These are phyloP conservation scores for Hondaea fermentalgiana DNA, from an alignment of 108 stramenopile species.

Conservation along the genomic window DNA sequence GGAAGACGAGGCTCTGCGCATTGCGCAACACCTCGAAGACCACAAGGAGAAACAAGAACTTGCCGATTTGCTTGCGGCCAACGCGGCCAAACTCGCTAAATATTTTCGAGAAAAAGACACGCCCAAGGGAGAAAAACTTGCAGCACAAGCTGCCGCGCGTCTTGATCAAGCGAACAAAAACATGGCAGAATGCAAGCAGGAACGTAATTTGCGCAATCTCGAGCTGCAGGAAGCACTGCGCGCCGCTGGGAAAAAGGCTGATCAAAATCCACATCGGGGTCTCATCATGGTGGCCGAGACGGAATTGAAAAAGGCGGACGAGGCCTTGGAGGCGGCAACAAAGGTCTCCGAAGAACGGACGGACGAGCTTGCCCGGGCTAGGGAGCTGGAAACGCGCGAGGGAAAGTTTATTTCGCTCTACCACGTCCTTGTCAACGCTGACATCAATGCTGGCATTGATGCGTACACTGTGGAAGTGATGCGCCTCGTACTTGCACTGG, in stretches of 20 bases:
- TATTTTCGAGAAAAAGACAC: not conserved
- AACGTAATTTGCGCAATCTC: not conserved
- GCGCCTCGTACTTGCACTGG: not conserved
- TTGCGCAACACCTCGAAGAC: not conserved
- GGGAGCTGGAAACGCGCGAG: not conserved
- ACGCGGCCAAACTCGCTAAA: not conserved
- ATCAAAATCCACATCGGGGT: not conserved
- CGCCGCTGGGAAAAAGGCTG: not conserved
- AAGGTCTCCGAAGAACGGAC: not conserved
- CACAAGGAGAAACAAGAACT: not conserved
- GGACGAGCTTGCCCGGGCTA: not conserved
- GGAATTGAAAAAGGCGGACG: not conserved
- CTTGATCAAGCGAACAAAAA: not conserved
- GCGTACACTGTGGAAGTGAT: not conserved
- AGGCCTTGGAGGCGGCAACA: not conserved
- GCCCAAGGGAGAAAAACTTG: not conserved
- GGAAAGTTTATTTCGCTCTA: not conserved
- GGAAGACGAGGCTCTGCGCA: not conserved
- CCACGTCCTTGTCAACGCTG: not conserved
- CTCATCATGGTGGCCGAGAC: conserved; percentile 1
- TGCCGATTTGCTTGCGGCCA: not conserved
- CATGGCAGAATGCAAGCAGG: not conserved
- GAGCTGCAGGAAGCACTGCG: not conserved
- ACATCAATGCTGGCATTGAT: not conserved
- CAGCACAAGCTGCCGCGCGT: not conserved